Evolutionary conservation across 495 filamentous ascomycete genomes (phyloP).

Genomic region (Penicillium pulvis): DNA sequence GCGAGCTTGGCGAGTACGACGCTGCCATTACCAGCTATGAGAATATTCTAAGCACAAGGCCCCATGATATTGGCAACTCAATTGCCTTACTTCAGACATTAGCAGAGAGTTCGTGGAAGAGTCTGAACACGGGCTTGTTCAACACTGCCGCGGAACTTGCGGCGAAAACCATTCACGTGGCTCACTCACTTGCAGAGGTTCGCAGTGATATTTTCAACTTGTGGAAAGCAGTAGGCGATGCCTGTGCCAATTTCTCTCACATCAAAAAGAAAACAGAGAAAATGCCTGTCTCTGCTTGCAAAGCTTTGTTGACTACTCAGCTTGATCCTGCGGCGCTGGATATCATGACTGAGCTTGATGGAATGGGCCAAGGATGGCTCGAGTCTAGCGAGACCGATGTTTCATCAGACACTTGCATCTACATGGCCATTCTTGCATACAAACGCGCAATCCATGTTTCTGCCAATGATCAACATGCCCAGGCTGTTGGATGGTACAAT

Average conservation of each 20-base stretch:
- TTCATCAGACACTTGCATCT: slow-evolving; percentile 46
- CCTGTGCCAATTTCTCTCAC: slow-evolving; percentile 77
- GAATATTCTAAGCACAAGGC: slow-evolving; percentile 63
- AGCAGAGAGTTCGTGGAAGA: slow-evolving; percentile 76
- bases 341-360: slow-evolving; percentile 69
- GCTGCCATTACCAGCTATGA: slow-evolving; percentile 76
- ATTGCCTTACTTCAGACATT: slow-evolving; percentile 86
- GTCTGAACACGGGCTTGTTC: slow-evolving; percentile 78
- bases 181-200: slow-evolving; percentile 51
- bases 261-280: slow-evolving; percentile 63
- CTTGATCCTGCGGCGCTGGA: slow-evolving; percentile 58
- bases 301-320: slow-evolving; percentile 54
- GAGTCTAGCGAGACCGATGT: slow-evolving; percentile 46
- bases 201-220: slow-evolving; percentile 80
- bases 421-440: slow-evolving; percentile 77
- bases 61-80: slow-evolving; percentile 79
- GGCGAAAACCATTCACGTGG: slow-evolving; percentile 56
- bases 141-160: slow-evolving; percentile 74
- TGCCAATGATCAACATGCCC: slow-evolving; percentile 78
- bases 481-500: slow-evolving; percentile 95
- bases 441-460: slow-evolving; percentile 81
- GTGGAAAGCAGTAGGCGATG: slow-evolving; percentile 93
- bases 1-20: slow-evolving; percentile 87
- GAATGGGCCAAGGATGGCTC: slow-evolving; percentile 57
- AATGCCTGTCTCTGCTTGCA: slow-evolving; percentile 58